Percentiles rank a stretch among this genome's conserved stretches.
Conservation (phyloP, 2,329 filamentous ascomycete genomes). For the Elsinoe necatrix region DNA sequence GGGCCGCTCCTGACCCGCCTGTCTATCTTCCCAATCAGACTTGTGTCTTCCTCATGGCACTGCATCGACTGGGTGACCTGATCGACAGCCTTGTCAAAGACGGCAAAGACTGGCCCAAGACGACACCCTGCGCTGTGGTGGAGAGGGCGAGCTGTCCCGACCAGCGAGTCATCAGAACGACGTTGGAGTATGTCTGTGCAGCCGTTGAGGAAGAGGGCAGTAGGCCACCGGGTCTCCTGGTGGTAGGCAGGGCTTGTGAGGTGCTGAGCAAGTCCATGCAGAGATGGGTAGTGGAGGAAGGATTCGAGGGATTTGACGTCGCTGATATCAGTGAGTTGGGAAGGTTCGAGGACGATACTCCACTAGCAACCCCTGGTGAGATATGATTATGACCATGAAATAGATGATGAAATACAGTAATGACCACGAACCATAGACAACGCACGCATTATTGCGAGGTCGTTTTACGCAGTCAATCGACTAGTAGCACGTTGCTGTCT, state of each 20-base stretch:
- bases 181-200: slow-evolving; percentile 65
- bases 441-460: no score
- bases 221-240: slow-evolving; percentile 76
- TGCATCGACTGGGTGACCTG: slow-evolving; percentile 72
- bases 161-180: slow-evolving; percentile 85
- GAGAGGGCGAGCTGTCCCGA: slow-evolving; percentile 91
- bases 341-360: slow-evolving; percentile 23
- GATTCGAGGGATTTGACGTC: slow-evolving; percentile 64
- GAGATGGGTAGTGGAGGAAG: slow-evolving; percentile 80
- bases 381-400: neutral
- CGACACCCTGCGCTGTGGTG: slow-evolving; percentile 85
- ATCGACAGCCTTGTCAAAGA: slow-evolving; percentile 58
- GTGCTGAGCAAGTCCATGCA: slow-evolving; percentile 57
- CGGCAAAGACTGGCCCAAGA: slow-evolving; percentile 54
- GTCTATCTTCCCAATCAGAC: slow-evolving; percentile 69
- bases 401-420: neutral
- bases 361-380: neutral
- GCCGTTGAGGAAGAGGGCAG: slow-evolving; percentile 87
- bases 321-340: slow-evolving; percentile 27
- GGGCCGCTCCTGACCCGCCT: slow-evolving; percentile 71
- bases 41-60: slow-evolving; percentile 88
- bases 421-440: neutral
- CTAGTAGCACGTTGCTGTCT: no score
- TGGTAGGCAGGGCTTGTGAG: slow-evolving; percentile 76
- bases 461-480: no score